Conservation (phyloP, 2,329 filamentous ascomycete species). For the Aspergillus unguis region DNA sequence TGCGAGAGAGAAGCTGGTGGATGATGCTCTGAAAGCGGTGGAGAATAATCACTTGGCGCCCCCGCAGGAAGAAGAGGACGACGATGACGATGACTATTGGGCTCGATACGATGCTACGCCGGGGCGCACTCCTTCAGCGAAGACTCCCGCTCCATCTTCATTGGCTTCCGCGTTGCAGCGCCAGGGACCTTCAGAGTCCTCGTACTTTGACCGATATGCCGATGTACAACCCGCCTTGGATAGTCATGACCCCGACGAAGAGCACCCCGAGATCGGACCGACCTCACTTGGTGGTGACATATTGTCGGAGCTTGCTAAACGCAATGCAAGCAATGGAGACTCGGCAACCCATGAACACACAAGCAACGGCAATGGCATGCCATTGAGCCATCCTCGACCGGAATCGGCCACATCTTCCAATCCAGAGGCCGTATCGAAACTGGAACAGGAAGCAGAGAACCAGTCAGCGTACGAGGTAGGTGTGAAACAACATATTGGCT, state of each 20-base stretch:
- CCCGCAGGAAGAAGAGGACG: conserved; percentile 36
- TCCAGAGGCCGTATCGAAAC: conserved; percentile 50
- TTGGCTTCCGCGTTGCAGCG: conserved; percentile 25
- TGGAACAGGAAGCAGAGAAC: conserved; percentile 53
- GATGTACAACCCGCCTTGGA: conserved; percentile 65
- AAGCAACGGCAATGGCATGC: conserved; percentile 24
- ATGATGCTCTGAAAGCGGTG: conserved; percentile 35
- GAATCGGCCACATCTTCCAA: conserved; percentile 43
- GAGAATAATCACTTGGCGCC: conserved; percentile 21
- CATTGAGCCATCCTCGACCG: conserved; percentile 43
- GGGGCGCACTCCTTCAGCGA: conserved; percentile 47
- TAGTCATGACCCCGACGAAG: conserved; percentile 59
- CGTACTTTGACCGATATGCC: conserved; percentile 61
- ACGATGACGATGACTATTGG: conserved; percentile 64
- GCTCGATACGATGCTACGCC: conserved; percentile 60
- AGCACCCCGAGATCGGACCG: conserved; percentile 44
- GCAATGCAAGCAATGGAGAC: conserved; percentile 32
- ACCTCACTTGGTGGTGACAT: conserved; percentile 56
- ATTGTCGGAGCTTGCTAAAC: conserved; percentile 40
- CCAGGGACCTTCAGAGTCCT: conserved; percentile 49
- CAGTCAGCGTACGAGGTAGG: conserved; percentile 57
- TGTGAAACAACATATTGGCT: conserved; percentile 62
- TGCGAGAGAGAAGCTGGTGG: conserved; percentile 34
- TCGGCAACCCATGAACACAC: conserved; percentile 20
- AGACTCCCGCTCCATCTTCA: conserved; percentile 32